Percentiles rank a stretch among this genome's conserved stretches.
phyloP scores from a whole-genome alignment of 2,329 filamentous ascomycete genomes.

The Dothideomycetes sp. region DNA sequence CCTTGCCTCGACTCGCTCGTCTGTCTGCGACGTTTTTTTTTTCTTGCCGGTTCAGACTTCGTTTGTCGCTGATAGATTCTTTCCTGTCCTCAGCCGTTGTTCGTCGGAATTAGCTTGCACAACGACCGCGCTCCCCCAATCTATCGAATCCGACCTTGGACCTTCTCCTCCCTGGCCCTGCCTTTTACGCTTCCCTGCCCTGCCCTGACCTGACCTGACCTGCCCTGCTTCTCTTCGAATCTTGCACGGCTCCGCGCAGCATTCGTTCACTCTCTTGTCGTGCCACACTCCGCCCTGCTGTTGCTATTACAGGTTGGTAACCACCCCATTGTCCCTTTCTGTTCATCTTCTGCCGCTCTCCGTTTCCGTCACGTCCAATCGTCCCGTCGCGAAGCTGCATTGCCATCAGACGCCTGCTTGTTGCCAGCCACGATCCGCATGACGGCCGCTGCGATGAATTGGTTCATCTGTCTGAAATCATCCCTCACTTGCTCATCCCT shows the following conservation, averaged over 20 bases:
- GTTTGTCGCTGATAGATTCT: no score
- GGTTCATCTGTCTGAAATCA: neutral
- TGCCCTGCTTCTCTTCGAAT: constrained; percentile 5
- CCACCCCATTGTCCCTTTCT: constrained; percentile 6
- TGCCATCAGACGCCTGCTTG: neutral
- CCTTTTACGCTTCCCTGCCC: neutral
- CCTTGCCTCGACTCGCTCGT: constrained; percentile 5
- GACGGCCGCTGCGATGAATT: neutral
- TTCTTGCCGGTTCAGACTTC: no score
- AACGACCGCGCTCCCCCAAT: constrained; percentile 7
- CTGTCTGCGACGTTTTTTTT: no score
- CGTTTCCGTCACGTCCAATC: constrained; percentile 6
- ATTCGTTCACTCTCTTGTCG: constrained; percentile 13
- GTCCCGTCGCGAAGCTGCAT: neutral
- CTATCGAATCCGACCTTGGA: constrained; percentile 11
- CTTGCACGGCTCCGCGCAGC: constrained; percentile 7
- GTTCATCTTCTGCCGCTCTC: constrained; percentile 1
- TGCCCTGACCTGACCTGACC: no score
- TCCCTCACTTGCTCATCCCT: neutral
- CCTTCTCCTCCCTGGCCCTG: neutral
- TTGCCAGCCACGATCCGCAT: neutral
- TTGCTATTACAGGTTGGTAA: constrained; percentile 12
- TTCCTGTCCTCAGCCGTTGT: no score
- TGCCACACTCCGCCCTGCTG: constrained; percentile 10
- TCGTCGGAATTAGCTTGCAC: constrained; percentile 6